Evolutionary conservation across 352 stramenopile species (phyloP), one percentile per base, ranked within the genome.

Genomic region (Phytophthora hybrid): DNA sequence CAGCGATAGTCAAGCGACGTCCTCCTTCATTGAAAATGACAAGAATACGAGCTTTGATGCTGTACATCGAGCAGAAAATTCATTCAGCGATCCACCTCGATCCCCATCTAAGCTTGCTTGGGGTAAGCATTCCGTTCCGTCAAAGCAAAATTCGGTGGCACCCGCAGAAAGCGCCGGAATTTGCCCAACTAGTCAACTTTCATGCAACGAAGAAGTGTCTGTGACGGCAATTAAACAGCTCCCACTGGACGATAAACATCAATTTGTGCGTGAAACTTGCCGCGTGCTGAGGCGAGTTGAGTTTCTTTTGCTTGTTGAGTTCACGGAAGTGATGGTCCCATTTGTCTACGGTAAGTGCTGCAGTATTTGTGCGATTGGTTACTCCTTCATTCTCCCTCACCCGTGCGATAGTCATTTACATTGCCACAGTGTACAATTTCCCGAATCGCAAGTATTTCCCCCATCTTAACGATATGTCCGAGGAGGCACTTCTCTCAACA

Each of bases 401-500:
- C 21, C n/a, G 16, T 23, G 18, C 23, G 5, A 19, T 23, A 52
- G 44, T 52, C 13, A 52, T 52, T 11, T 52, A 52, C 44, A 52
- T 52, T 52, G 44, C 44, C 4, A 11, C 18, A 52, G 44, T 52
- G 7, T 52, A 52, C 44, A 18, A 52, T 52, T 52, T 52, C 18
- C 44, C 44, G 44, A 52, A 52, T 23, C 44, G 44, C 44, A 52
- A 52, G n/a, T 52, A 52, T 52, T 26, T 52, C 18, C 18, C 44
- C 18, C 44, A 52, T 2, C 44, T 52, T 4, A 4, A 14, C 16
- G 44, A 13, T 3, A 23, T 52, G n/a, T 52, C 44, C 2, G 44
- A 52, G 3, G 44, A 5, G 10, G 47, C 4, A 2, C 47, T 54
- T 31, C n/a, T 54, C 5, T 16, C 8, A 53, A 53, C n/a, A 14